Evolutionary conservation across 2,329 filamentous ascomycete genomes (phyloP).

Genomic region (Rhytidhysteron rufulum): DNA sequence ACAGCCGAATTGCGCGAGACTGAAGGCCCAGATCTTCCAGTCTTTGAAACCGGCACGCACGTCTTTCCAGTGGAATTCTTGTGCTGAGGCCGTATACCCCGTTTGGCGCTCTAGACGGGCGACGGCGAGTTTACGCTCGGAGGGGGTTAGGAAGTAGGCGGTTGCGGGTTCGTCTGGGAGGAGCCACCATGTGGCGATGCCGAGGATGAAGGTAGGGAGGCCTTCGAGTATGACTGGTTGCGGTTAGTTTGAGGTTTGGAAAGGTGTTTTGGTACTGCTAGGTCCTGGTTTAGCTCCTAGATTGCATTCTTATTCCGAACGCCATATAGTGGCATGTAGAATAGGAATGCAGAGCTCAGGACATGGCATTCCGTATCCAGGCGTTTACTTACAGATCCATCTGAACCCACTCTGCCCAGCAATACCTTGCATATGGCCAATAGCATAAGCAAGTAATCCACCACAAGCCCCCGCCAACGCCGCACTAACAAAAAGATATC

Average conservation of each 20-base stretch:
- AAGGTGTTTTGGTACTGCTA: too few relatives aligned
- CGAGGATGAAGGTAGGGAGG: slow-evolving; percentile 52
- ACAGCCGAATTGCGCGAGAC: slow-evolving; percentile 65
- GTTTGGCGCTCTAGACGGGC: slow-evolving; percentile 49
- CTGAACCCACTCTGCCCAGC: slow-evolving; percentile 65
- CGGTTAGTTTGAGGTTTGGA: too few relatives aligned
- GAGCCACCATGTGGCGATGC: slow-evolving; percentile 53
- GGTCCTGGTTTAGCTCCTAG: too few relatives aligned
- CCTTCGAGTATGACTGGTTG: slow-evolving; percentile 63
- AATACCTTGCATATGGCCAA: slow-evolving; percentile 68
- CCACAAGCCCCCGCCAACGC: slow-evolving; percentile 70
- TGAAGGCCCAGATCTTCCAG: slow-evolving; percentile 73
- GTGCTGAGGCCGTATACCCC: slow-evolving; percentile 44
- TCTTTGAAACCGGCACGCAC: slow-evolving; percentile 65
- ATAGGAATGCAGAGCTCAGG: too few relatives aligned
- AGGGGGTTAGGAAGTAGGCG: slow-evolving; percentile 56
- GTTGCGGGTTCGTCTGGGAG: slow-evolving; percentile 65
- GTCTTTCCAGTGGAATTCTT: slow-evolving; percentile 58
- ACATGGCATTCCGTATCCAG: too few relatives aligned
- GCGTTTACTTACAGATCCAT: too few relatives aligned
- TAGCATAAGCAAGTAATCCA: slow-evolving; percentile 69
- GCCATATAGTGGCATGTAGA: too few relatives aligned
- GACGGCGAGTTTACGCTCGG: slow-evolving; percentile 58
- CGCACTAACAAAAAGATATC: slow-evolving; percentile 68
- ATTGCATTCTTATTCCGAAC: too few relatives aligned